Percentiles rank a stretch among this genome's conserved stretches.
Conservation (phyloP, 805 yeast genomes). For the Myxozyma udenii region DNA sequence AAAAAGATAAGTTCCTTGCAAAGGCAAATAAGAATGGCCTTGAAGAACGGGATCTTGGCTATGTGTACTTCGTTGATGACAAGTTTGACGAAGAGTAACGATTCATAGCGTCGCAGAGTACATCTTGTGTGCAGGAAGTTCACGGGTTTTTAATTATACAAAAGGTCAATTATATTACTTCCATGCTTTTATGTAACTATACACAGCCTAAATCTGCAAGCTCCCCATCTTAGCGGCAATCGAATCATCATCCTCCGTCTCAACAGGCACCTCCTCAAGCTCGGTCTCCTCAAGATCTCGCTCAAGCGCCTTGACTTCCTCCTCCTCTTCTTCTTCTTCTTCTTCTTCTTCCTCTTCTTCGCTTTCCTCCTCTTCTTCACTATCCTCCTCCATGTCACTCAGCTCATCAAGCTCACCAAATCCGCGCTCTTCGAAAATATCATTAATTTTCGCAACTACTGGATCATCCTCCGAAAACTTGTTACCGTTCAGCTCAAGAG, state of each 20-base stretch:
- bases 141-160: too few species aligned
- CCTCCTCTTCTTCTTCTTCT: slow-evolving; percentile 39
- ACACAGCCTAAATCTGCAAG: slow-evolving; percentile 43
- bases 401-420: slow-evolving; percentile 85
- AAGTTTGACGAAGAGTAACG: not conserved
- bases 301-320: slow-evolving; percentile 50
- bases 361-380: slow-evolving; percentile 54
- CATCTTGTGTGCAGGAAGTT: too few species aligned
- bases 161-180: too few species aligned
- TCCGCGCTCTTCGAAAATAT: slow-evolving; percentile 67
- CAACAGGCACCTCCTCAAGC: slow-evolving; percentile 45
- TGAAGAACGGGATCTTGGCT: slow-evolving; percentile 35
- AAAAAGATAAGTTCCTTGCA: slow-evolving; percentile 46
- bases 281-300: slow-evolving; percentile 44
- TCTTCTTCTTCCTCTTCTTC: slow-evolving; percentile 51
- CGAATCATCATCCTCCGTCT: slow-evolving; percentile 44
- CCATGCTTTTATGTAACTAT: too few species aligned
- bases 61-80: slow-evolving; percentile 39
- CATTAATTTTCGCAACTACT: slow-evolving; percentile 56
- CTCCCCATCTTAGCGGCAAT: slow-evolving; percentile 54
- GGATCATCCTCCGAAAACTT: slow-evolving; percentile 85
- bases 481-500: slow-evolving; percentile 88
- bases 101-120: too few species aligned
- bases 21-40: slow-evolving; percentile 53
- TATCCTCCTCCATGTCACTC: slow-evolving; percentile 80